Evolutionary conservation across 2,329 filamentous ascomycete genomes (phyloP), one percentile per base, ranked within the genome.

Genomic region (Claviceps lovelessii): DNA sequence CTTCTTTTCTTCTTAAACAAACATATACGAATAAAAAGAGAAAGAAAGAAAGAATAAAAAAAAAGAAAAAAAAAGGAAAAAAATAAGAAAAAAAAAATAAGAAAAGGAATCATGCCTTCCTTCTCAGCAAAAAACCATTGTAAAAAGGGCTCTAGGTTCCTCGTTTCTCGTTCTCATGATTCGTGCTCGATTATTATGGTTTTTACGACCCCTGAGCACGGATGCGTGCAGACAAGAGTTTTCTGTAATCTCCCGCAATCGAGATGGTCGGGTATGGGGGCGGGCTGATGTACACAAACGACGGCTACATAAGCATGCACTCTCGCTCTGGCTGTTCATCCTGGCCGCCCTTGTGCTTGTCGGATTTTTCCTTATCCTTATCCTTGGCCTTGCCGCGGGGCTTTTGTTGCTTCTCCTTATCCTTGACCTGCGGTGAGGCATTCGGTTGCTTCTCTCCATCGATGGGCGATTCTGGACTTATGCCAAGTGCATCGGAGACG

Each of bases 291-390:
- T 6, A 13, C 42, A 13, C 6, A 41, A 7, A 41, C 2, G 7
- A n/a, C 5, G 4, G 46, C 58, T 62, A 77, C 75, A 77, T 77
- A 52, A 77, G 65, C 10, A 60, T 63, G 61, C 75, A 77, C 61
- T 77, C 74, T 58, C 75, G 68, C 56, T 77, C 75, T 1, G 71
- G 69, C 42, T 72, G 70, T 15, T 65, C 63, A 29, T 57, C 60
- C 47, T 49, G 29, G 13, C 37, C 33, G n/a, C 58, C 54, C 56
- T 73, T 74, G 23, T 64, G 64, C 57, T 70, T 69, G 19, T 65
- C 64, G 28, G 65, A 59, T 57, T 70, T 68, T 6, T 72, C 60
- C 57, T 70, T 68, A 5, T 72, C 67, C 58, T 71, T 74, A 6
- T 68, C 68, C 56, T 70, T 72, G 49, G 63, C 60, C 46, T 67